Conservation (phyloP, 441 rosid species). For the Gossypium lobatum region DNA sequence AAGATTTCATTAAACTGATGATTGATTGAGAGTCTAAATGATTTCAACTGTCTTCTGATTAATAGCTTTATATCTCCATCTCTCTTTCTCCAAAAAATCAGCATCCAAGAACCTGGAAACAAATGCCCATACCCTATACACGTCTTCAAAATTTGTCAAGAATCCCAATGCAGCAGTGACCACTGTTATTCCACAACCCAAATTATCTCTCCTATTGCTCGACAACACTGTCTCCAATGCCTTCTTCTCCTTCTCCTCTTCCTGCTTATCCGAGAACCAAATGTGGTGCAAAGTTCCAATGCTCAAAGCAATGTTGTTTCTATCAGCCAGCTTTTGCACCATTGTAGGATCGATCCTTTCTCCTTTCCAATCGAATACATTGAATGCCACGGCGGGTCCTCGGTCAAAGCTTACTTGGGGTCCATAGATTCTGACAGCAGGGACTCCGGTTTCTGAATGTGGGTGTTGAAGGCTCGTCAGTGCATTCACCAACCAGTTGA, state of each 20-base stretch:
- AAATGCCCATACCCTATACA: conserved; percentile 71
- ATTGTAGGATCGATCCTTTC: conserved; percentile 57
- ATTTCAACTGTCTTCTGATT: conserved; percentile 52
- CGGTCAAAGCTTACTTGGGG: conserved; percentile 47
- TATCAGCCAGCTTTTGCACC: conserved; percentile 77
- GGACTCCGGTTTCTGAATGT: conserved; percentile 35
- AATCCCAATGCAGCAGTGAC: conserved; percentile 65
- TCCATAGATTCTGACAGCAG: conserved; percentile 63
- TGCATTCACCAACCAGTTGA: conserved; percentile 71
- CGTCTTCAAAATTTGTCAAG: conserved; percentile 70
- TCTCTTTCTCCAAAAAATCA: conserved; percentile 88
- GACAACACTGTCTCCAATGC: conserved; percentile 14
- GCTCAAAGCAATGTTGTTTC: conserved; percentile 54
- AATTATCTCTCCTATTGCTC: conserved; percentile 16
- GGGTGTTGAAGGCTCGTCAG: conserved; percentile 65
- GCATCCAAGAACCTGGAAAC: conserved; percentile 82
- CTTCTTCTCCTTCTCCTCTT: conserved; percentile 28
- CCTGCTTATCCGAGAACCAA: conserved; percentile 31
- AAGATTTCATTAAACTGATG: not conserved
- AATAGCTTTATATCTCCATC: conserved; percentile 76
- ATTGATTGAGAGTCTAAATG: conserved; percentile 19
- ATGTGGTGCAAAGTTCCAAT: conserved; percentile 46
- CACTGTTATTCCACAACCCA: conserved; percentile 35
- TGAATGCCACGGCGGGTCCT: conserved; percentile 76
- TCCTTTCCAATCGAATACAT: conserved; percentile 81